phyloP scores from a whole-genome alignment of 116 monocot species.

The Phalaenopsis hybrid region DNA sequence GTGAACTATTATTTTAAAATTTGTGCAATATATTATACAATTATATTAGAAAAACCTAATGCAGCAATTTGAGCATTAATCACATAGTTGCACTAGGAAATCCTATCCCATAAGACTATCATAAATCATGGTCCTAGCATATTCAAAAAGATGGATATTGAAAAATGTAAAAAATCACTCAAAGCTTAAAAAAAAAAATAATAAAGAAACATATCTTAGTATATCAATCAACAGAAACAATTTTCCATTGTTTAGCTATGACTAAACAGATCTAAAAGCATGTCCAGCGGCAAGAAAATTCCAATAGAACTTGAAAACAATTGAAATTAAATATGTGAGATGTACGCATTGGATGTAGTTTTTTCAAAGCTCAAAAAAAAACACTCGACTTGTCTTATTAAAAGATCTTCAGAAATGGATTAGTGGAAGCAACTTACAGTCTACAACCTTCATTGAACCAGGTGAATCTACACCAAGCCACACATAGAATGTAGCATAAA shows the following conservation, averaged over 20 bases:
- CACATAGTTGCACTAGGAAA: not conserved
- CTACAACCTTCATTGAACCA: conserved; percentile 93
- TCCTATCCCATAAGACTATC: not conserved
- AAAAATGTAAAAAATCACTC: not conserved
- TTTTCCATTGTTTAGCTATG: not conserved
- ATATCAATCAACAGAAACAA: not conserved
- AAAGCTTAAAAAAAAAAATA: not conserved
- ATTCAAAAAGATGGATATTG: not conserved
- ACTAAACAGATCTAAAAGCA: not conserved
- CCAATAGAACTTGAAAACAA: not conserved
- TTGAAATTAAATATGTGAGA: not conserved
- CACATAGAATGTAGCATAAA: conserved; percentile 94
- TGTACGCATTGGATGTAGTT: not conserved
- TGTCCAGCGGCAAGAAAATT: not conserved
- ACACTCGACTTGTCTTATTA: not conserved
- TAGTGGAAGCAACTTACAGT: conserved; percentile 52
- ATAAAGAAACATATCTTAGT: not conserved
- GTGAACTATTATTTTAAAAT: not conserved
- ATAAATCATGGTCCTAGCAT: not conserved
- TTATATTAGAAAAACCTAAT: too few species aligned
- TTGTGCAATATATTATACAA: not conserved
- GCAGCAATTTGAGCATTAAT: not conserved
- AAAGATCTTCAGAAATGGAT: not conserved
- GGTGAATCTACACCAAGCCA: conserved; percentile 79
- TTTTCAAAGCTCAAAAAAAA: not conserved